Conservation (phyloP, 2,329 filamentous ascomycete species). For the Xylogone sp. region DNA sequence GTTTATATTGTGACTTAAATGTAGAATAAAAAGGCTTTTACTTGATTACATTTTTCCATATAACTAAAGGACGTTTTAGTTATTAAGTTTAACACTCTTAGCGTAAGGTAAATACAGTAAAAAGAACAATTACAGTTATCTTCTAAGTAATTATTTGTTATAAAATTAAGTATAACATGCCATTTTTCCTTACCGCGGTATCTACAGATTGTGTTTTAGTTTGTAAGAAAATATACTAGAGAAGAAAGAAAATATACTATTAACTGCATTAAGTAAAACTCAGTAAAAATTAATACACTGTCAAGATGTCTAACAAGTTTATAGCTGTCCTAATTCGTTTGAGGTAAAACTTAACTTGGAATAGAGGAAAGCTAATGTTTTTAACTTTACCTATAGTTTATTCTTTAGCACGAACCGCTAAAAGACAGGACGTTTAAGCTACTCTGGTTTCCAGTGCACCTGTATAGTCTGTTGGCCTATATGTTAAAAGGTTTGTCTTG, state of each 20-base stretch:
- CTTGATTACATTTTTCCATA: too few species aligned
- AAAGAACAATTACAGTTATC: too few species aligned
- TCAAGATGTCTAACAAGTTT: slow-evolving; percentile 13
- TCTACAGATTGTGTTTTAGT: too few species aligned
- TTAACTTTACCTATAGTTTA: not conserved
- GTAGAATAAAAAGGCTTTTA: too few species aligned
- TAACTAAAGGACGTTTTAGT: too few species aligned
- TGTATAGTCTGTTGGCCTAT: not conserved
- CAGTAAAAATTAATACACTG: slow-evolving; percentile 17
- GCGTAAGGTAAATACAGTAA: too few species aligned
- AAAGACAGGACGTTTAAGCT: slow-evolving; percentile 15
- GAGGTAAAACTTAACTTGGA: slow-evolving; percentile 5
- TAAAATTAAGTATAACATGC: too few species aligned
- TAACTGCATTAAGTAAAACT: slow-evolving; percentile 15
- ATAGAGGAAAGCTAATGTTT: slow-evolving; percentile 3
- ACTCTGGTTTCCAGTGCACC: slow-evolving; percentile 13
- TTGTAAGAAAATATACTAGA: not conserved
- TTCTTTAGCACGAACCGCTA: slow-evolving; percentile 1
- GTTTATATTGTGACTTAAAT: too few species aligned
- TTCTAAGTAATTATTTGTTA: too few species aligned
- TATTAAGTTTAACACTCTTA: too few species aligned
- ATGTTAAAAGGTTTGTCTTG: too few species aligned
- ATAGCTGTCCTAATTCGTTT: slow-evolving; percentile 2
- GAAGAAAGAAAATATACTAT: slow-evolving; percentile 12
- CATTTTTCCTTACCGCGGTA: too few species aligned